Conservation (phyloP, 495 filamentous ascomycete genomes). For the Podospora bellae-mahoneyi region DNA sequence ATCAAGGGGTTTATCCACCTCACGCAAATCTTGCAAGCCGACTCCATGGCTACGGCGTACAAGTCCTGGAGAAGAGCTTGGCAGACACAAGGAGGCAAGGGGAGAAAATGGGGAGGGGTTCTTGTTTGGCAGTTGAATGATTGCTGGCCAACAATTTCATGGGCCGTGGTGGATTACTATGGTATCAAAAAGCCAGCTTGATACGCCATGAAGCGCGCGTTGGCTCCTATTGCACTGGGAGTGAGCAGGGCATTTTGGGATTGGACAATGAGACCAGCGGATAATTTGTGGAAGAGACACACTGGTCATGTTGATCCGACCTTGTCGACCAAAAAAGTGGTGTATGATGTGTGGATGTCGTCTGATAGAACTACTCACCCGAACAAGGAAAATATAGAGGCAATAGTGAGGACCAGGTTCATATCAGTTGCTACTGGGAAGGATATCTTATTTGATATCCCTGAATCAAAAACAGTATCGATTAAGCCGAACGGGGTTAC, state of each 20-base stretch:
- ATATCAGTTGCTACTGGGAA: constrained; percentile 63
- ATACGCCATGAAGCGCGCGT: constrained; percentile 67
- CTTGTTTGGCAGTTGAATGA: constrained; percentile 94
- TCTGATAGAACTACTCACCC: constrained; percentile 43
- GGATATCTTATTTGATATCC: constrained; percentile 44
- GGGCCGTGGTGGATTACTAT: constrained; percentile 77
- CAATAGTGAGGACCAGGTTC: constrained; percentile 54
- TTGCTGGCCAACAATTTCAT: constrained; percentile 80
- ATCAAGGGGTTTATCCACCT: constrained; percentile 65
- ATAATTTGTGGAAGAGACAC: constrained; percentile 29
- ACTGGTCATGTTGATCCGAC: constrained; percentile 49
- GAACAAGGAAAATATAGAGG: neutral
- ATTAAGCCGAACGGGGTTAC: constrained; percentile 65
- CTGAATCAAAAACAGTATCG: constrained; percentile 38
- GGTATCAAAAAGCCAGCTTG: constrained; percentile 71
- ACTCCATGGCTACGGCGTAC: constrained; percentile 73
- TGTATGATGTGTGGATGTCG: constrained; percentile 67
- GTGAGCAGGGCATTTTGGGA: constrained; percentile 61
- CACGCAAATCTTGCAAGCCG: constrained; percentile 77
- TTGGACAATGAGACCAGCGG: constrained; percentile 48
- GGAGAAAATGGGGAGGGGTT: constrained; percentile 69
- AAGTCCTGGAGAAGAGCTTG: constrained; percentile 74
- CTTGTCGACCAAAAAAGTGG: constrained; percentile 45
- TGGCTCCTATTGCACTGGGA: constrained; percentile 65
- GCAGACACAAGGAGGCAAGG: constrained; percentile 43